A percentile compares a stretch with the other conserved stretches of the same genome.
These are phyloP conservation scores for Globisporangium carolinianum DNA, from an alignment of 352 stramenopile species.

Conservation along the genomic window DNA sequence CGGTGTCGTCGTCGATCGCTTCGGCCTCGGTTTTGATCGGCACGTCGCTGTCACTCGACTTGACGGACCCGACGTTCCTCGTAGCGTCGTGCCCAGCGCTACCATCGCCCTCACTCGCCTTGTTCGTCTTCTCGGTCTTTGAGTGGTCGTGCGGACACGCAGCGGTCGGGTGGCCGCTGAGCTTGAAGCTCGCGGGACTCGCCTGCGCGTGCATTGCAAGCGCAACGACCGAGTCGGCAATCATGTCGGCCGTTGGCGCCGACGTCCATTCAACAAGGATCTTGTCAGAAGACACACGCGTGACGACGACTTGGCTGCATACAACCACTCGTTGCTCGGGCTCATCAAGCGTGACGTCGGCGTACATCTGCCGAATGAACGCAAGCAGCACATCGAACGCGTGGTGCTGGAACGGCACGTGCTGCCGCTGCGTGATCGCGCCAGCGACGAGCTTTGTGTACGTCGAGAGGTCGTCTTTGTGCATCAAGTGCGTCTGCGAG, in stretches of 20 bases:
- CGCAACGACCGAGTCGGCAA: conserved; percentile 94
- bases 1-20: conserved; percentile 12
- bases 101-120: conserved; percentile 12
- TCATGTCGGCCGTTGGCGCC: conserved; percentile 92
- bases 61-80: conserved; percentile 10
- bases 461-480: conserved; percentile 76
- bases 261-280: conserved; percentile 86
- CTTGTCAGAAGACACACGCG: conserved; percentile 27
- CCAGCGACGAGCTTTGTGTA: conserved; percentile 83
- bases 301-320: conserved; percentile 66
- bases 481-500: conserved; percentile 80
- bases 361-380: conserved; percentile 84
- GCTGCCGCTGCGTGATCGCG: conserved; percentile 78
- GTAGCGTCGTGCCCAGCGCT: conserved; percentile 8
- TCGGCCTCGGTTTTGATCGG: conserved; percentile 17
- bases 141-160: conserved; percentile 79
- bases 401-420: conserved; percentile 74
- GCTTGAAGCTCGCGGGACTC: conserved; percentile 76
- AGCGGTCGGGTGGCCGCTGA: conserved; percentile 63
- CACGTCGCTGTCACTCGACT: conserved; percentile 13
- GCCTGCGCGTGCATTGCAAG: conserved; percentile 92
- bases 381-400: conserved; percentile 75
- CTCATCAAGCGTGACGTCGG: conserved; percentile 50
- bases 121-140: conserved; percentile 16
- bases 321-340: conserved; percentile 60